Percentiles rank a stretch among this genome's conserved stretches.
Conservation (phyloP, 345 rosid species). For the Cochlearia excelsa region DNA sequence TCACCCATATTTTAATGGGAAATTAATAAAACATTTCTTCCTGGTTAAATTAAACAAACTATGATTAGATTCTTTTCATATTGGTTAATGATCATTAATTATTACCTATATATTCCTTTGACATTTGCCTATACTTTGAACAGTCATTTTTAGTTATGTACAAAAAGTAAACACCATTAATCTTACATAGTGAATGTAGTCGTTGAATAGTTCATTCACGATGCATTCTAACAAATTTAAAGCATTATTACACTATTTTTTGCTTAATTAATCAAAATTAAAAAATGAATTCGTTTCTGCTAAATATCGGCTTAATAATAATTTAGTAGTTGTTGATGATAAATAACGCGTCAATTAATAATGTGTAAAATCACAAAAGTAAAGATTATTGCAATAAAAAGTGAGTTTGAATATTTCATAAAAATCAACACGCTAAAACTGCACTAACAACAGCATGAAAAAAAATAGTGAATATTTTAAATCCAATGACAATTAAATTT, state of each 20-base stretch:
- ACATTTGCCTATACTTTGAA: constrained; percentile 7
- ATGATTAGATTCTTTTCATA: constrained; percentile 27
- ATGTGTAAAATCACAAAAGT: not conserved
- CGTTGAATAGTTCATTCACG: no score
- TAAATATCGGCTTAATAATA: no score
- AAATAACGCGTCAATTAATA: not conserved
- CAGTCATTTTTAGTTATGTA: not conserved
- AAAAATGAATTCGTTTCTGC: no score
- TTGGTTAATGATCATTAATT: constrained; percentile 4
- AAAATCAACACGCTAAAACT: constrained; percentile 33
- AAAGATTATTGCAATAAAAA: not conserved
- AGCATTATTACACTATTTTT: no score
- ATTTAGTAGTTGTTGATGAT: not conserved
- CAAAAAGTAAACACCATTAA: no score
- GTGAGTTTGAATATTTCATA: constrained; percentile 29
- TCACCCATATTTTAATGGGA: not conserved
- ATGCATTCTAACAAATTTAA: no score
- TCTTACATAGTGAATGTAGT: no score
- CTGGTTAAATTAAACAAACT: not conserved
- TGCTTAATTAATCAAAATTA: no score
- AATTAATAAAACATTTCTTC: not conserved
- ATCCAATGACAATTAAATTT: constrained; percentile 16
- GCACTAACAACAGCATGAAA: constrained; percentile 34
- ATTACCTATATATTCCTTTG: no score
- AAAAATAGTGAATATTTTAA: not conserved